Evolutionary conservation across 2,329 filamentous ascomycete species (phyloP).

Genomic region (Tolypocladium pustulatum): DNA sequence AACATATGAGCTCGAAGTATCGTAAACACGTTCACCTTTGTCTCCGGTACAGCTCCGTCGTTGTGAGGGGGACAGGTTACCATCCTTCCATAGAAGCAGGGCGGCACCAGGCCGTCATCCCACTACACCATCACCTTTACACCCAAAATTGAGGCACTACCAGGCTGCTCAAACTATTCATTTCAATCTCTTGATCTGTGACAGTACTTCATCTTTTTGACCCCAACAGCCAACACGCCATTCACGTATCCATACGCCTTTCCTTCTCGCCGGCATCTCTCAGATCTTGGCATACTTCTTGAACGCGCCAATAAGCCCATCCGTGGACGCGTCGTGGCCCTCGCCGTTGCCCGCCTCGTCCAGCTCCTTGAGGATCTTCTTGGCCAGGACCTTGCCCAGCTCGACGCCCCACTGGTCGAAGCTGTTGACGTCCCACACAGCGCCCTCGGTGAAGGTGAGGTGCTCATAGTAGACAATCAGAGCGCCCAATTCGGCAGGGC

Average conservation of each 20-base stretch:
- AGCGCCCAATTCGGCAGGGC: slow-evolving; percentile 83
- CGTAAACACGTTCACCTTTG: too few species aligned
- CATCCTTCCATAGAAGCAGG: background rate
- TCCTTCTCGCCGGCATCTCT: slow-evolving; percentile 6
- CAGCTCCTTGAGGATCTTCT: slow-evolving; percentile 80
- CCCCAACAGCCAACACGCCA: background rate
- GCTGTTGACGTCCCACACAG: slow-evolving; percentile 98
- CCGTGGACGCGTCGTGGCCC: slow-evolving; percentile 79
- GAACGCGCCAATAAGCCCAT: slow-evolving; percentile 82
- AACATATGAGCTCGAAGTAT: too few species aligned
- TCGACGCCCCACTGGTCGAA: slow-evolving; percentile 99
- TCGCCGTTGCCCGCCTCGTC: slow-evolving; percentile 62
- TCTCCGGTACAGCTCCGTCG: too few species aligned
- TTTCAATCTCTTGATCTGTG: background rate
- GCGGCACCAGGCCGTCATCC: background rate
- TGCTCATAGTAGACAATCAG: slow-evolving; percentile 99
- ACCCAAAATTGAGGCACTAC: background rate
- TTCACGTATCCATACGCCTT: background rate
- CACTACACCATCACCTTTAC: background rate
- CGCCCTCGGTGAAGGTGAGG: slow-evolving; percentile 93
- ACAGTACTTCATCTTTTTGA: background rate
- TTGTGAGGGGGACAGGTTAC: too few species aligned
- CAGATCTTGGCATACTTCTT: slow-evolving; percentile 58
- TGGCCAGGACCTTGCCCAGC: slow-evolving; percentile 90
- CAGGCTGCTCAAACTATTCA: background rate